Percentiles rank a stretch among this genome's conserved stretches.
These are phyloP conservation scores for Amphichorda felina DNA, from an alignment of 2,329 filamentous ascomycete species.

Conservation along the genomic window DNA sequence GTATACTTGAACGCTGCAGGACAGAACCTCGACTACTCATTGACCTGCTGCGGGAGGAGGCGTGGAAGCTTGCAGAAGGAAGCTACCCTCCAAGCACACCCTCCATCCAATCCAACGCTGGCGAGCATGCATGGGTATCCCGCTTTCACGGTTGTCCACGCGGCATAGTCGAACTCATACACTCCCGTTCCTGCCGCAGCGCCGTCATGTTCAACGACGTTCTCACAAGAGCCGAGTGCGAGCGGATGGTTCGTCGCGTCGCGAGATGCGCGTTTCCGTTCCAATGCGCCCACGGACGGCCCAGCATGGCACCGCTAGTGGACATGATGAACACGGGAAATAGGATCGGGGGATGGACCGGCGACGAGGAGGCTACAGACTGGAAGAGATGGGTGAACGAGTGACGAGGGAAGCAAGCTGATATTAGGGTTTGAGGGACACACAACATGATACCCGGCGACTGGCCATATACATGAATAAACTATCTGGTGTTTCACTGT, in stretches of 20 bases:
- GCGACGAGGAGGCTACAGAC: conserved; percentile 1
- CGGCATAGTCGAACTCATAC: conserved; percentile 64
- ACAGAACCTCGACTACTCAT: conserved; percentile 60
- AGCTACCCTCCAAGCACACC: conserved; percentile 3
- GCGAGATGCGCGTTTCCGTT: conserved; percentile 61
- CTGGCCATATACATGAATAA: no score
- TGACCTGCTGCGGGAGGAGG: conserved; percentile 61
- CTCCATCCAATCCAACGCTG: conserved; percentile 2
- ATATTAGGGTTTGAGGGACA: no score
- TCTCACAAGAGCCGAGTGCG: conserved; percentile 46
- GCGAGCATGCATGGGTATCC: conserved; percentile 39
- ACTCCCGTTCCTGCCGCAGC: conserved; percentile 65
- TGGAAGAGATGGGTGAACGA: conserved; percentile 13
- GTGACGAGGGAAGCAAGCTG: background rate
- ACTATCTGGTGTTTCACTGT: no score
- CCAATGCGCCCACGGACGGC: conserved; percentile 70
- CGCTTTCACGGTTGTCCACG: conserved; percentile 59
- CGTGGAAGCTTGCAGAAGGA: conserved; percentile 51
- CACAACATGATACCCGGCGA: no score
- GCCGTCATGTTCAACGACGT: conserved; percentile 81
- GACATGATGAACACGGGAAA: conserved; percentile 30
- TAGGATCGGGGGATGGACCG: conserved; percentile 14
- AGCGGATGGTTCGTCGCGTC: conserved; percentile 42
- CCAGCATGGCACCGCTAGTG: conserved; percentile 52
- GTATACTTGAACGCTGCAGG: conserved; percentile 66